Conservation (phyloP, 441 rosid genomes). For the Metrosideros polymorpha region DNA sequence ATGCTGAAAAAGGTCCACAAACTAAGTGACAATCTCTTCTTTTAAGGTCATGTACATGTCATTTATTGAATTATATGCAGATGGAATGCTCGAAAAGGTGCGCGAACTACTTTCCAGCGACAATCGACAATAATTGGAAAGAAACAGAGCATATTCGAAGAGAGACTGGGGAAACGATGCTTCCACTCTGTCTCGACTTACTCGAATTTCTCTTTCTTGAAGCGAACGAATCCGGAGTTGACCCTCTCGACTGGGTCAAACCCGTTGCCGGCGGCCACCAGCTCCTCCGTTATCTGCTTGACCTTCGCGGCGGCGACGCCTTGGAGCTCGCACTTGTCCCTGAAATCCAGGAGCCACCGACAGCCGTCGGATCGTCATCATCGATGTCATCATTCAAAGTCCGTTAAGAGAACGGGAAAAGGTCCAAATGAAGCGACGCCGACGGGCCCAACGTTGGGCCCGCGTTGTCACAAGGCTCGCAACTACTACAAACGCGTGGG, state of each 20-base stretch:
- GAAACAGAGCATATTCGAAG: not conserved
- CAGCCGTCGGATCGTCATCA: not conserved
- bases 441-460: not conserved
- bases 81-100: not conserved
- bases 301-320: constrained; percentile 74
- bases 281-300: constrained; percentile 63
- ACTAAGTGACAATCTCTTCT: not conserved
- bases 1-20: not conserved
- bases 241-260: constrained; percentile 45
- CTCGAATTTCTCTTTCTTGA: constrained; percentile 69
- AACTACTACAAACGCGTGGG: not conserved
- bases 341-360: constrained; percentile 14
- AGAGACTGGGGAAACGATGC: not conserved
- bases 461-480: not conserved
- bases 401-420: not conserved
- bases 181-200: constrained; percentile 19
- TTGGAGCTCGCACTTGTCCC: constrained; percentile 42
- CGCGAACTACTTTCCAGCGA: not conserved
- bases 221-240: constrained; percentile 58
- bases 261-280: constrained; percentile 28
- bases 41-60: not conserved
- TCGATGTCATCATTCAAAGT: not conserved
- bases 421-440: not conserved
- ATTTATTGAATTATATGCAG: not conserved
- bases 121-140: not conserved